phyloP scores from a whole-genome alignment of 331 rosid genomes.

The Malus hybrid region DNA sequence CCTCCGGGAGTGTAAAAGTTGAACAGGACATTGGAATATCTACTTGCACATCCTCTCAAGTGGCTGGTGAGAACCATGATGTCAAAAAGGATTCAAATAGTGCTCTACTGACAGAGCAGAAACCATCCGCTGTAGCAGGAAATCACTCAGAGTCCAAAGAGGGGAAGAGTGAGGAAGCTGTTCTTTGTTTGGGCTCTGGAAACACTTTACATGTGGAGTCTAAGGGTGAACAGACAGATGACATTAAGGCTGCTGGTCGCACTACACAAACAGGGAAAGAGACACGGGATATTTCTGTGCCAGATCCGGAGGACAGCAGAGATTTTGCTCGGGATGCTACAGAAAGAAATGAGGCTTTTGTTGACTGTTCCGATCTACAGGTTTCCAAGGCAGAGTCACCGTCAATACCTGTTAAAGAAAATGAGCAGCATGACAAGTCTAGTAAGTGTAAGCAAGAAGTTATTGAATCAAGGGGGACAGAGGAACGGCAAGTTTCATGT shows the following conservation, averaged over 20 bases:
- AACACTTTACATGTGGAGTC: slow-evolving; percentile 14
- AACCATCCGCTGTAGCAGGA: slow-evolving; percentile 18
- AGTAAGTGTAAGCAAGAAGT: slow-evolving; percentile 20
- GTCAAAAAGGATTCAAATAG: slow-evolving; percentile 18
- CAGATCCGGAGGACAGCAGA: no score
- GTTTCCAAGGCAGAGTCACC: slow-evolving; percentile 11
- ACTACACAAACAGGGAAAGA: slow-evolving; percentile 20
- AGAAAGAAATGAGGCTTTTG: no score
- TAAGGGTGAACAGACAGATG: slow-evolving; percentile 26
- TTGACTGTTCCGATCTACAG: no score
- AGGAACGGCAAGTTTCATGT: slow-evolving; percentile 31
- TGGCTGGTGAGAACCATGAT: slow-evolving; percentile 16
- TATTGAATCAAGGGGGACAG: slow-evolving; percentile 24
- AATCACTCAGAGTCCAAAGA: slow-evolving; percentile 18
- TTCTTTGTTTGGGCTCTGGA: slow-evolving; percentile 19
- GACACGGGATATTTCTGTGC: background rate
- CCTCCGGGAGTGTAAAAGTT: slow-evolving; percentile 18
- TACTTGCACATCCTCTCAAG: slow-evolving; percentile 21
- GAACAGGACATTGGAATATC: slow-evolving; percentile 35
- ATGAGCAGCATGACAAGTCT: slow-evolving; percentile 22
- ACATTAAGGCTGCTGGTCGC: slow-evolving; percentile 9
- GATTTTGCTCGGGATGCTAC: no score
- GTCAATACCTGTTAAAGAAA: slow-evolving; percentile 21
- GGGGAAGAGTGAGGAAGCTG: slow-evolving; percentile 25
- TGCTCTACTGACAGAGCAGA: slow-evolving; percentile 17